phyloP scores from a whole-genome alignment of 140 eudicot genomes.

The Oenanthe javanica region DNA sequence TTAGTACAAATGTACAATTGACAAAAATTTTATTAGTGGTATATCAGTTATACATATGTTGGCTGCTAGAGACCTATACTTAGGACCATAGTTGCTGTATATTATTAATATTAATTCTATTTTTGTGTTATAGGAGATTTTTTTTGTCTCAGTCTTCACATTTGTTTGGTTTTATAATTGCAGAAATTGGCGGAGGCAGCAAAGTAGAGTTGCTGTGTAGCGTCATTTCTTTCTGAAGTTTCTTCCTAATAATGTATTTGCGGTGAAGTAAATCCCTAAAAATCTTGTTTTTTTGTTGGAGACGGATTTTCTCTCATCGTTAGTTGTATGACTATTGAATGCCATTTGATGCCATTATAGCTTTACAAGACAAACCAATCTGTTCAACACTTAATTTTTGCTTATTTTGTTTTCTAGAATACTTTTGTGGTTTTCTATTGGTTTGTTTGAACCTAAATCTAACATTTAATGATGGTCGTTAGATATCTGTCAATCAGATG shows the following conservation, averaged over 20 bases:
- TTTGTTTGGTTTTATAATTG: background rate
- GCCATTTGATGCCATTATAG: background rate
- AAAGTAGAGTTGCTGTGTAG: constrained; percentile 8
- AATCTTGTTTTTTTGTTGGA: background rate
- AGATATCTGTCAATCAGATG: background rate
- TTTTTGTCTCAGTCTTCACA: background rate
- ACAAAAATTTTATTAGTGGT: background rate
- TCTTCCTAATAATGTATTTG: constrained; percentile 4
- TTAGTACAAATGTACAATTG: background rate
- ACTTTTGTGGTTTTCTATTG: background rate
- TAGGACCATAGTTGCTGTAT: no score
- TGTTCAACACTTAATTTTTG: background rate
- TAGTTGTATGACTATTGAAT: background rate
- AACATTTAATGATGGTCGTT: background rate
- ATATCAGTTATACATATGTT: background rate
- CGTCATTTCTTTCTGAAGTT: background rate
- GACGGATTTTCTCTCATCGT: background rate
- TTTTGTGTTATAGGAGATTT: background rate
- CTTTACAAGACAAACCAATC: background rate
- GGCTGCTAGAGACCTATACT: background rate
- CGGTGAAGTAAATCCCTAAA: background rate
- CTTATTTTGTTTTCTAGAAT: background rate
- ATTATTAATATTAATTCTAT: background rate
- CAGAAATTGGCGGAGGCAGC: constrained; percentile 16
- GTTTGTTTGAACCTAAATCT: background rate